Evolutionary conservation across 148 eudicot species (phyloP), one percentile per base, ranked within the genome.

Genomic region (Nepenthes mirabilis): DNA sequence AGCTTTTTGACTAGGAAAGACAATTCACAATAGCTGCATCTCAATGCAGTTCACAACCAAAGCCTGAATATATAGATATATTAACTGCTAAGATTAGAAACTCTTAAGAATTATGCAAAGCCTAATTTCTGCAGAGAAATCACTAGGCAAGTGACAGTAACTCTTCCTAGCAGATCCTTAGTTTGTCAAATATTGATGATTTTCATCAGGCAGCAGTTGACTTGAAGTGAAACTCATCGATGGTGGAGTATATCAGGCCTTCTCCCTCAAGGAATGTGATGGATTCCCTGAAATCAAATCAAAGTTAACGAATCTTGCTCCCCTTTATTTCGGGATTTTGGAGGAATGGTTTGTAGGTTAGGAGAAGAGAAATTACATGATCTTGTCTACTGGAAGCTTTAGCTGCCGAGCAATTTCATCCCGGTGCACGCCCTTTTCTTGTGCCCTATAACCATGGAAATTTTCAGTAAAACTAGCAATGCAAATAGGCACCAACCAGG

Each of bases 161-260:
- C 23, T 23, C 23, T 23, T 23, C 23, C 23, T 23, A 23, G 23
- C 23, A 23, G 23, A 23, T 23, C 23, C 23, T 23, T 23, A 23
- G 23, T 23, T 23, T 23, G 23, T 23, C 23, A 23, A 23, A 23
- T 23, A 23, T 23, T 23, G 23, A 23, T 23, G 23, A 23, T 23
- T 23, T 23, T 23, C 23, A 56, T 61, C 35, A 72, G 49, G 65
- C 55, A 63, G 78, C 57, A 43, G 90, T 82, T 53, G 85, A 71
- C 67, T 91, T 91, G 80, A 70, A 88, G 88, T 91, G 96, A 62
- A 58, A 76, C 37, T 91, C 98, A 57, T 91, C 96, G 50, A 88
- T 72, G 34, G 98, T 88, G 10, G 98, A 82, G 82, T 83, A 91
- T 66, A 83, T 63, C 72, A 91, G 51, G 68, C 98, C 98, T 83